Percentiles rank a stretch among this genome's conserved stretches.
phyloP scores from a whole-genome alignment of 2,329 filamentous ascomycete genomes.

The Colletotrichum sp. region DNA sequence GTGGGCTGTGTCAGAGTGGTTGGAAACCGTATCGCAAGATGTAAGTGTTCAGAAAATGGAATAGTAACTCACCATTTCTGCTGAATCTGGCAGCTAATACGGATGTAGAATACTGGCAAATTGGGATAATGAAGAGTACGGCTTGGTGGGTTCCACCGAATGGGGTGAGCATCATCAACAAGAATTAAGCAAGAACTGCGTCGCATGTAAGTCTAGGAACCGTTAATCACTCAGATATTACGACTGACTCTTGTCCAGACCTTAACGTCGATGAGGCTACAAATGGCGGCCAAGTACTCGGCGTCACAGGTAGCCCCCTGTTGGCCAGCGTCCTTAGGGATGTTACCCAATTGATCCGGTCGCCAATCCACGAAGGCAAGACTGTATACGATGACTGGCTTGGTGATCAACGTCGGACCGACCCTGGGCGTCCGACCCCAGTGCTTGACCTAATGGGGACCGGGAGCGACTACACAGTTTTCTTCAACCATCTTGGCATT shows the following conservation, averaged over 20 bases:
- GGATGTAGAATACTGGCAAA: slow-evolving; percentile 67
- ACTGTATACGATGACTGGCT: slow-evolving; percentile 50
- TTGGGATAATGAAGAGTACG: slow-evolving; percentile 73
- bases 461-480: slow-evolving; percentile 65
- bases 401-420: not conserved
- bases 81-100: not conserved
- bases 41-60: not conserved
- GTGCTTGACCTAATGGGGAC: slow-evolving; percentile 57
- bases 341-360: slow-evolving; percentile 49
- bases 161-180: slow-evolving; percentile 75
- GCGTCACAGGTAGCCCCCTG: not conserved
- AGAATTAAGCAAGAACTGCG: slow-evolving; percentile 66
- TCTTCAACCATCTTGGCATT: slow-evolving; percentile 63
- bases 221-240: accelerated
- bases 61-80: not conserved
- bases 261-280: not conserved
- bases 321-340: slow-evolving; percentile 26
- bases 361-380: slow-evolving; percentile 53
- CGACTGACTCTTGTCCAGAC: not conserved
- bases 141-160: slow-evolving; percentile 73
- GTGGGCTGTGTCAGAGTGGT: not conserved
- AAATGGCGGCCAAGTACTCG: not conserved
- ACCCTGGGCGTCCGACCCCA: slow-evolving; percentile 36
- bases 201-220: slow-evolving; percentile 58
- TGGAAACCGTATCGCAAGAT: not conserved